These are phyloP conservation scores for Iberis pinnata DNA, from an alignment of 345 rosid species.

Conservation along the genomic window DNA sequence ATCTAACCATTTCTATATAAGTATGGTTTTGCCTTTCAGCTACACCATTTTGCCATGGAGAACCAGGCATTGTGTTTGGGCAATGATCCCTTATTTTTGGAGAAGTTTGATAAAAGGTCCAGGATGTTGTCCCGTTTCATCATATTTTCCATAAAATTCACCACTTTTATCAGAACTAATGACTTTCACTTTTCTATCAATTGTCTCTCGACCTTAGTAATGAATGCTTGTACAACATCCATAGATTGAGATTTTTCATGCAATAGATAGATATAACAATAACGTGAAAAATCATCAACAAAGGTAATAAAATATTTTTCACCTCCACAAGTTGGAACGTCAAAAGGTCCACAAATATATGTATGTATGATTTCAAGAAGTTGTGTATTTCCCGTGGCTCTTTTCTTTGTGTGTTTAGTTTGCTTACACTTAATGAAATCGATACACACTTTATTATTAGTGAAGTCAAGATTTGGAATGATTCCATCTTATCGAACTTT, in stretches of 20 bases:
- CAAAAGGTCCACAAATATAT: conserved; percentile 6
- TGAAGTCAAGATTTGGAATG: background rate
- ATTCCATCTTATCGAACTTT: background rate
- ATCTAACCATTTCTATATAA: conserved; percentile 4
- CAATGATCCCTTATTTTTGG: background rate
- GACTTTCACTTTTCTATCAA: conserved; percentile 9
- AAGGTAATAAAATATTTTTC: background rate
- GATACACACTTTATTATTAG: background rate
- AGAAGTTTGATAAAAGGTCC: background rate
- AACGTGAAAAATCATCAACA: conserved; percentile 2
- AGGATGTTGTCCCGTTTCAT: conserved; percentile 1
- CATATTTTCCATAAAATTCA: background rate
- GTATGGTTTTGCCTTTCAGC: conserved; percentile 3
- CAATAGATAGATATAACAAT: conserved; percentile 14
- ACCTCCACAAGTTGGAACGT: background rate
- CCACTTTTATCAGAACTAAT: conserved; percentile 1
- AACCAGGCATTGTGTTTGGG: background rate
- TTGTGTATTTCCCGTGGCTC: conserved; percentile 4
- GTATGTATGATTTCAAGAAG: conserved; percentile 6
- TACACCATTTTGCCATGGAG: conserved; percentile 18
- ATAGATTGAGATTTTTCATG: no score
- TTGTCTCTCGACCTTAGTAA: conserved; percentile 3
- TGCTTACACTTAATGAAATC: conserved; percentile 10
- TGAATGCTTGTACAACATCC: background rate
- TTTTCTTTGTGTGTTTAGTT: conserved; percentile 9